Conservation (phyloP, 305 asterid genomes). For the Withania somnifera region DNA sequence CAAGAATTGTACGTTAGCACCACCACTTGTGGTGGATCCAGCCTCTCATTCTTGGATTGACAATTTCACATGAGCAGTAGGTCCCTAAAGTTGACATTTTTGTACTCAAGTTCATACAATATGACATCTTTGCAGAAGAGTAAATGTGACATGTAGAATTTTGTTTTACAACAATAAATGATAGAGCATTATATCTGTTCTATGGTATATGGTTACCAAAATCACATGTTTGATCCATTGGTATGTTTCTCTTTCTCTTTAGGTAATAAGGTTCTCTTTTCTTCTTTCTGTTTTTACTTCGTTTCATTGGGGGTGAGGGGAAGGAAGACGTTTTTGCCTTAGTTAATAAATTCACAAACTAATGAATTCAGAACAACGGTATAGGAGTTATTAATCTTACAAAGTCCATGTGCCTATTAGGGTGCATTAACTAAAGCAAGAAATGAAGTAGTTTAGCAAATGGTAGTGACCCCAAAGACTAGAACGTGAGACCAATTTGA, state of each 20-base stretch:
- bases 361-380: neutral
- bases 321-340: neutral
- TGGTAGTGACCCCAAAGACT: neutral
- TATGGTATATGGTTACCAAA: neutral
- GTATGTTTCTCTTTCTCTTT: neutral
- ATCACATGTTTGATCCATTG: neutral
- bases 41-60: neutral
- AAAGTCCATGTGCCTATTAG: too few species aligned
- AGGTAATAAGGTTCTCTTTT: neutral
- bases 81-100: neutral
- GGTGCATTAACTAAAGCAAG: neutral
- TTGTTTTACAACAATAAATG: neutral
- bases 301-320: too few species aligned
- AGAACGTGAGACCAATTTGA: constrained; percentile 14
- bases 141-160: neutral
- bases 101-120: neutral
- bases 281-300: neutral
- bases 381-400: too few species aligned
- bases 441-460: neutral
- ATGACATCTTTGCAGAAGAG: neutral
- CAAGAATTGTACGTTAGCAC: neutral
- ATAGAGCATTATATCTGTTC: neutral
- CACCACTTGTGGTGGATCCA: neutral
- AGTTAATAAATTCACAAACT: neutral
- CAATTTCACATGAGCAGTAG: neutral